Evolutionary conservation across 2,329 filamentous ascomycete genomes (phyloP), one percentile per base, ranked within the genome.

Genomic region (Teratosphaeriaceae sp.): DNA sequence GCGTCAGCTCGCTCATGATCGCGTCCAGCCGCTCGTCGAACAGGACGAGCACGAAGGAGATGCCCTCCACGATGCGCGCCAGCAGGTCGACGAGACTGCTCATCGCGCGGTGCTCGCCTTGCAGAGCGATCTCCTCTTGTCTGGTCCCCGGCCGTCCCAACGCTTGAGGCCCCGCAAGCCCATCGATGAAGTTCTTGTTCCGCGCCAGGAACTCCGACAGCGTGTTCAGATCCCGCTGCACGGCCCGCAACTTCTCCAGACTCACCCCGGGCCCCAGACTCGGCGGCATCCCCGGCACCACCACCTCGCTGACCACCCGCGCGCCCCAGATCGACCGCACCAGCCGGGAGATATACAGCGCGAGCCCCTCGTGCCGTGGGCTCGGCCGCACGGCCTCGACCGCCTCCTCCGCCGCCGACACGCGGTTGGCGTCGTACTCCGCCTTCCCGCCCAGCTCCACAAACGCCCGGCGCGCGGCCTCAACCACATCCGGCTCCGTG

Each of bases 11-110:
- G 4, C 80, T 71, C 51, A 89, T 82, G 36, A 97, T 95, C 48
- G 98, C 90, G 33, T 88, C 80, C 3, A 96, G 82, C 9, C 85
- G 81, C 71, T 98, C 90, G 52, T 97, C 90, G 48, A 97, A 97
- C 1, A 98, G 74, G 60, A 96, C 92, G 18, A 90, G 75, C 3
- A 96, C 88, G 56, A 98, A 98, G 0, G 90, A 94, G 40, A 98
- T 95, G 3, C 92, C 92, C 63, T 98, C 92, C 6, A 92, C 89
- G 29, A 96, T 92, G 62, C 88, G 88, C 42, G 84, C 82, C 64
- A 96, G 87, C 19, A 98, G 73, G 51, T 84, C 82, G 49, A 94
- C 79, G 38, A 98, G 71, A 2, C 88, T 88, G 58, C 92, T 84
- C 51, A 98, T 75, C 9, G 89, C 89, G 55, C 94, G 86, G 61